Evolutionary conservation across 106 monocot species (phyloP), one percentile per base, ranked within the genome.

Genomic region (Acanthochlamys bracteata): DNA sequence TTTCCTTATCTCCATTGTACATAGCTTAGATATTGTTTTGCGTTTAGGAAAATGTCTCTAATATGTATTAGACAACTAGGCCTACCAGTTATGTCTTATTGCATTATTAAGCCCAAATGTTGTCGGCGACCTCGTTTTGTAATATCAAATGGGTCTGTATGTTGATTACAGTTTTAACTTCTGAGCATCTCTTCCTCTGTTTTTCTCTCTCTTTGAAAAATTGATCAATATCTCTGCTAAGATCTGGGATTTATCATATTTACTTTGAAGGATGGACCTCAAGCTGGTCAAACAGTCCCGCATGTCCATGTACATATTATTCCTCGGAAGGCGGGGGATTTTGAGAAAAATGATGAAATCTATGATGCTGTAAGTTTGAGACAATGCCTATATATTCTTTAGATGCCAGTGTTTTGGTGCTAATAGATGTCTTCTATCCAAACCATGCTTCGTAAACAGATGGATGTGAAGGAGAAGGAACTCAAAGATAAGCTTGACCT

Each of bases 341-440:
- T 91, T 77, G 82, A 91, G 74, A 85, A 84, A n/a, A 90, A 91
- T 73, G 90, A 96, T 88, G 84, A 96, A 67, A 88, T 91, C 39
- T 91, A 90, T 73, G 87, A 88, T 67, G 82, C 75, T 41, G 90
- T 96, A 71, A 69, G 88, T 66, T 3, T 3, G 49, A 49, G 9
- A 9, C 49, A 33, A 33, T 33, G 1, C 4, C 6, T 33, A 33
- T 49, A 49, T 12, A 17, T 49, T 10, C 10, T 49, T 17, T 49
- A 49, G 1, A 17, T 49, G 49, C 49, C 10, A 49, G 49, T 49
- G 12, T 49, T 49, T 17, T 1, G 12, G 2, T 1, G 17, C 9
- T 17, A 49, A 14, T 49, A 4, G 49, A 49, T 49, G 15, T 49
- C 17, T 43, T 43, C 7, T 43, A 17, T 49, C 3, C 2, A 14